Evolutionary conservation across 768 basidiomycete genomes (phyloP).

Genomic region (Tricholoma saponaceum): DNA sequence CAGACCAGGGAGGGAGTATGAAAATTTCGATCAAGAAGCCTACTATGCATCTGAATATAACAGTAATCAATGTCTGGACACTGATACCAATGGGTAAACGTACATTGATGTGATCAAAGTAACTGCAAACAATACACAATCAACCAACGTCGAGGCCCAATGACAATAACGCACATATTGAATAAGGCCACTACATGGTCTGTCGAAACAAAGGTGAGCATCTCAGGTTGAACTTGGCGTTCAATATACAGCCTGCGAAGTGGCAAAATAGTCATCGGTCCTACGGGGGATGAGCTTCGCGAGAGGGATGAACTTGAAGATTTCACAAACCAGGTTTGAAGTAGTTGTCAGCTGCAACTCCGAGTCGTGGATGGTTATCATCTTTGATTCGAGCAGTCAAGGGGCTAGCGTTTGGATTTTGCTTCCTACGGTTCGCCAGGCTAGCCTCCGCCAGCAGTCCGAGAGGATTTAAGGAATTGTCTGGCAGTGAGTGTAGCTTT

Average conservation of each 20-base stretch:
- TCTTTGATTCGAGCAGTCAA: slow-evolving; percentile 35
- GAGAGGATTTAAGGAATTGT: slow-evolving; percentile 88
- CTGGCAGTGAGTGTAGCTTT: slow-evolving; percentile 86
- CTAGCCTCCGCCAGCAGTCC: slow-evolving; percentile 91
- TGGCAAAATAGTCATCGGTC: slow-evolving; percentile 86
- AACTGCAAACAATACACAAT: slow-evolving; percentile 36
- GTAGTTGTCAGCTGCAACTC: slow-evolving; percentile 84
- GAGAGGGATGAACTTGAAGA: background rate
- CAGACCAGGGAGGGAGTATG: slow-evolving; percentile 94
- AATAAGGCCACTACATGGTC: slow-evolving; percentile 92
- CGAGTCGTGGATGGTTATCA: slow-evolving; percentile 49
- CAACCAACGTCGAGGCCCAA: slow-evolving; percentile 8
- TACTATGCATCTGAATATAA: slow-evolving; percentile 61
- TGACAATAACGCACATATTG: slow-evolving; percentile 60
- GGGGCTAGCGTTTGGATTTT: slow-evolving; percentile 38
- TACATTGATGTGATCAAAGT: slow-evolving; percentile 74
- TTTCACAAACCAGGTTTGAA: slow-evolving; percentile 77
- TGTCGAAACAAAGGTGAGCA: slow-evolving; percentile 81
- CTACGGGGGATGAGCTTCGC: slow-evolving; percentile 29
- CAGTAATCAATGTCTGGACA: slow-evolving; percentile 7
- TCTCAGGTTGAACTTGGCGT: slow-evolving; percentile 88
- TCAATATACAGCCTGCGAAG: slow-evolving; percentile 82
- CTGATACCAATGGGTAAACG: slow-evolving; percentile 21
- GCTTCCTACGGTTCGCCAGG: slow-evolving; percentile 65
- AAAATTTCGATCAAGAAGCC: slow-evolving; percentile 80